phyloP scores from a whole-genome alignment of 345 rosid species.

The Capsella bursapastoris region DNA sequence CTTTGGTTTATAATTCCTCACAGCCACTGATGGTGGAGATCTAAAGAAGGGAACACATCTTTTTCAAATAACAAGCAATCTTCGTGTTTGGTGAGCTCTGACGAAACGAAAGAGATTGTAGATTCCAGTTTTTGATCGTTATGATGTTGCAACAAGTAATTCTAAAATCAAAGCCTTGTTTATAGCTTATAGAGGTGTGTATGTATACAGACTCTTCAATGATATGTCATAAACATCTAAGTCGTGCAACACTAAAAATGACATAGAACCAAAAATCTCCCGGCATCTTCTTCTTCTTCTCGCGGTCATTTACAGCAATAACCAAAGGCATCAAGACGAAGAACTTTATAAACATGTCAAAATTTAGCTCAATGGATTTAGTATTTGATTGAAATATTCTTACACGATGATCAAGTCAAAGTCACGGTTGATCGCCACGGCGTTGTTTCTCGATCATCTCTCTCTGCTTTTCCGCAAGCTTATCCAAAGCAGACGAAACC shows the following conservation, averaged over 20 bases:
- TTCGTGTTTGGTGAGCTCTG: background rate
- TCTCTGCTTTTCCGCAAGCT: conserved; percentile 76
- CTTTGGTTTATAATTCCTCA: background rate
- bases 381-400: background rate
- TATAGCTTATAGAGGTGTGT: conserved; percentile 6
- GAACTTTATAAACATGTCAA: background rate
- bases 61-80: background rate
- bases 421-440: conserved; percentile 43
- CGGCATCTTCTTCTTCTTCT: background rate
- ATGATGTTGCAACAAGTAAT: background rate
- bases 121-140: background rate
- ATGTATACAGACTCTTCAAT: background rate
- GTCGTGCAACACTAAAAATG: background rate
- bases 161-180: conserved; percentile 3
- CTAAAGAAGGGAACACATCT: background rate
- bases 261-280: background rate
- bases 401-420: background rate
- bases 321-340: background rate
- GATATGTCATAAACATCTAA: background rate
- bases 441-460: conserved; percentile 63
- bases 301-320: background rate
- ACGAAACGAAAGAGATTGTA: background rate
- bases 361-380: background rate
- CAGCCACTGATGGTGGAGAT: background rate
- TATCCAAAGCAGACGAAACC: conserved; percentile 69